Base-by-base conservation (phyloP, 2,329 filamentous ascomycete genomes). In the Aschersonia sp. region DNA sequence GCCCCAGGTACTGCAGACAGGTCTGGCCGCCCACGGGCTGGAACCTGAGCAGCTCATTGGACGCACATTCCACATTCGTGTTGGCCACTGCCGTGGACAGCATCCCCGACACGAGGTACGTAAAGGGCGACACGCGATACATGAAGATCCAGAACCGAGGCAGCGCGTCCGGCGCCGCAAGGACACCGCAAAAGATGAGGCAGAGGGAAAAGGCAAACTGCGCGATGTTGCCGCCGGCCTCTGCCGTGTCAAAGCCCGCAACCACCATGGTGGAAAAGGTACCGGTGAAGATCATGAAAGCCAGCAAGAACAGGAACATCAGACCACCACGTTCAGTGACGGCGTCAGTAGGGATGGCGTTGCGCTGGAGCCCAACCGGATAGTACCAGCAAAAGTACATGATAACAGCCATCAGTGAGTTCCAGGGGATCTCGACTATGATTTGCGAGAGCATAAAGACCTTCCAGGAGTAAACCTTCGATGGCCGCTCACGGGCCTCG, bases 301-400 rank as follows among this genome's bases (percentile, higher is more conserved):
- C 68, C 58, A 81, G 73, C 41, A 89, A 69, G 55, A 87, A 78
- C 30, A 94, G 69, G 69, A 89, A 88, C 76, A 90, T 84, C 29
- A 92, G 75, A 1, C 70, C 83, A 8, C 86, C 84, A 32, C 87
- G 84, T 56, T 87, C 78, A 5, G 73, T 60, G 1, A 82, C 74
- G 52, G 79, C 68, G 50, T 74, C 73, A 4, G 78, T 77, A 1
- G 70, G 69, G 12, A 71, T 66, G 2, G 84, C 84, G 58, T 90
- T 89, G 50, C 67, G 65, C 62, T 87, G 79, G 8, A 92, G 74
- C 2, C 85, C 86, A 47, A 94, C 77, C 1, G 87, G 86, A 60
- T 89, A 95, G 70, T 94, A 95, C 77, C 84, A 90, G 61, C 73
- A 81, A 58, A 87, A 73, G 70, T 72, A 94, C 68, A 89, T 82